Evolutionary conservation across 1,284 basidiomycete species (phyloP), one percentile per base, ranked within the genome.

Genomic region (Pyrrhoderma lamaoense): DNA sequence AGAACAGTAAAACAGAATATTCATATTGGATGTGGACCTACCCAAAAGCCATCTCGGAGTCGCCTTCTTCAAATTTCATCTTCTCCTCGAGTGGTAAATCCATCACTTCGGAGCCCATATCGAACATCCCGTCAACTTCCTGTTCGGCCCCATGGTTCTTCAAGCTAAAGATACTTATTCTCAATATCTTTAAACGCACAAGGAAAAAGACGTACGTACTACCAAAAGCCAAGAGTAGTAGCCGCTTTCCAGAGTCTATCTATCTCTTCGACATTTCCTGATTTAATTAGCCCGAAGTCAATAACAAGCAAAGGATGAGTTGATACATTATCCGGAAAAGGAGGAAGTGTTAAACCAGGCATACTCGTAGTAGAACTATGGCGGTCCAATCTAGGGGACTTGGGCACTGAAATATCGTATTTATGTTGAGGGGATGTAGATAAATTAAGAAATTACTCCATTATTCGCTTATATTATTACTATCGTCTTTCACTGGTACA

Each of bases 61-160:
- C 77, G 1, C 84, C 82, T 61, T 84, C 80, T 58, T 83, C 82
- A 56, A 70, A 85, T 49, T 73, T 71, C 69, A 83, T 66, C 60
- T 81, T 80, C 60, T 85, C 81, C 37, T 76, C 74, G 19, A 78
- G 51, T 0, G 82, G 77, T 0, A 85, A 65, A 1, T 68, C 67
- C 68, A 85, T 75, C 0, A 75, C 78, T 53, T 76, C 74, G 3
- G 67, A 67, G 5, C 79, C 80, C 63, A 82, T 70, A 3, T 73
- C 72, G 53, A 83, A 85, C 79, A 84, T 82, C 1, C 60, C 64
- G 47, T 72, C 65, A 5, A 73, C 77, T 54, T 76, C 70, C 13
- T 71, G 61, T 27, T 76, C 72, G 16, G 70, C 71, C 3, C 72
- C 78, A 58, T 85, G 78, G 60, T 83, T 81, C 61, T 79, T 80